Percentiles rank a stretch among this genome's conserved stretches.
Evolutionary conservation across 768 basidiomycete species (phyloP).

Genomic region (Mrakia gelida): DNA sequence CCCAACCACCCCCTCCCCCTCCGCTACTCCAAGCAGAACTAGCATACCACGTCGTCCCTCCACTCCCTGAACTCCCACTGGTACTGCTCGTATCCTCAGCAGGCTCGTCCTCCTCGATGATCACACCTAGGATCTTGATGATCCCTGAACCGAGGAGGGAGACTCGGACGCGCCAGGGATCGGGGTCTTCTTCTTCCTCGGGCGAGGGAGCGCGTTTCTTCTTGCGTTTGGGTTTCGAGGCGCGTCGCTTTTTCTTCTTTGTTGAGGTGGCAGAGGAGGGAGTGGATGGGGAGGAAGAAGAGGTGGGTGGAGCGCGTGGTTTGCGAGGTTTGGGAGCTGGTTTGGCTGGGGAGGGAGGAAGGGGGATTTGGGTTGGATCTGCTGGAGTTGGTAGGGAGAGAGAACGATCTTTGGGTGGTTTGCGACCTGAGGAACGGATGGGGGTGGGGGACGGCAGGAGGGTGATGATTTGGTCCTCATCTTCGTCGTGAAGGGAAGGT

Average conservation of each 20-base stretch:
- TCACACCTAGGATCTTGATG: background rate
- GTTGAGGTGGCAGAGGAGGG: background rate
- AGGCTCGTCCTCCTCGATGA: slow-evolving; percentile 1
- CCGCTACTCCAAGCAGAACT: background rate
- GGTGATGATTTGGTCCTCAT: background rate
- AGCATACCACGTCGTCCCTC: background rate
- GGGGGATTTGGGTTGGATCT: background rate
- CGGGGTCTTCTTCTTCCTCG: background rate
- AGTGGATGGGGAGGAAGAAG: background rate
- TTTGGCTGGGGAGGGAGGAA: background rate
- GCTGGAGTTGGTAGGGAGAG: too few relatives aligned
- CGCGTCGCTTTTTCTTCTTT: background rate
- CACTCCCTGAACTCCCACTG: background rate
- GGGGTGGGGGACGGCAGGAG: background rate
- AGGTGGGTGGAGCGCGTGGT: background rate
- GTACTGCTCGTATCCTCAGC: background rate
- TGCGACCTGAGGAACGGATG: background rate
- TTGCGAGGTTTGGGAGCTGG: background rate
- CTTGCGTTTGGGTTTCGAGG: background rate
- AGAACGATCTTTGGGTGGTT: background rate
- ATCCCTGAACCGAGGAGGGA: background rate
- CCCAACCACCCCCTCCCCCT: background rate
- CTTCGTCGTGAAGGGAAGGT: background rate
- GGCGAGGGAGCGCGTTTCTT: background rate
- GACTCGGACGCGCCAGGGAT: background rate